Conservation (phyloP, 495 filamentous ascomycete species). For the Penicillium coprophilum region DNA sequence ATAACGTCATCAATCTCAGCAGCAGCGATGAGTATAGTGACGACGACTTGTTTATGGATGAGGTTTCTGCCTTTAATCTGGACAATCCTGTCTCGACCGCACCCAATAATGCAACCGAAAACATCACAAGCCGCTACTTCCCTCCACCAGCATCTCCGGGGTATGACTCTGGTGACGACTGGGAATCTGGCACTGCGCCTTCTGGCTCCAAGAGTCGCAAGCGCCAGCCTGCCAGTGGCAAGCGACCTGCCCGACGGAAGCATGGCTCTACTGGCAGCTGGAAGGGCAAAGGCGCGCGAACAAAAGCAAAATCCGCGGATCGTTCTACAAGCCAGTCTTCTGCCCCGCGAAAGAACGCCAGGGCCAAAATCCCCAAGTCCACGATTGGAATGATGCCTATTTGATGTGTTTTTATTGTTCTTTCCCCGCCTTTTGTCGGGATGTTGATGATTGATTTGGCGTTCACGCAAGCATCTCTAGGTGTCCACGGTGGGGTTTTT, state of each 20-base stretch:
- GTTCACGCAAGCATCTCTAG: conserved; percentile 26
- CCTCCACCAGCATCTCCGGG: conserved; percentile 28
- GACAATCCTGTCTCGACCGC: conserved; percentile 26
- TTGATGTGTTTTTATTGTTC: conserved; percentile 24
- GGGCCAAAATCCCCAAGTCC: conserved; percentile 34
- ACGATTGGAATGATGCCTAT: conserved; percentile 51
- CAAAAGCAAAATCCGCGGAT: conserved; percentile 29
- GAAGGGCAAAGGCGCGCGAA: conserved; percentile 27
- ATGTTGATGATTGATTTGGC: conserved; percentile 26
- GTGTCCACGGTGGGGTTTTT: too few species aligned
- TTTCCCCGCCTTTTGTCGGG: conserved; percentile 11
- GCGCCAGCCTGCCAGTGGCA: conserved; percentile 23
- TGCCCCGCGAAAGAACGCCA: conserved; percentile 30
- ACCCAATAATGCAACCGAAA: conserved; percentile 4
- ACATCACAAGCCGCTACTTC: conserved; percentile 51
- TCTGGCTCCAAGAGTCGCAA: conserved; percentile 31
- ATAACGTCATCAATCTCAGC: conserved; percentile 66
- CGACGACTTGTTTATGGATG: conserved; percentile 42
- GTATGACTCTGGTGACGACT: conserved; percentile 28
- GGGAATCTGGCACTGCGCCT: conserved; percentile 20
- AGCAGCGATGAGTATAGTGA: conserved; percentile 62
- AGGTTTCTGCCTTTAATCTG: conserved; percentile 38
- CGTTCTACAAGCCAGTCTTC: conserved; percentile 29
- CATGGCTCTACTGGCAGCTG: conserved; percentile 24
- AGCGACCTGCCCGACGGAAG: conserved; percentile 34